Base-by-base conservation (phyloP, 345 rosid genomes). In the Arabis alpina region DNA sequence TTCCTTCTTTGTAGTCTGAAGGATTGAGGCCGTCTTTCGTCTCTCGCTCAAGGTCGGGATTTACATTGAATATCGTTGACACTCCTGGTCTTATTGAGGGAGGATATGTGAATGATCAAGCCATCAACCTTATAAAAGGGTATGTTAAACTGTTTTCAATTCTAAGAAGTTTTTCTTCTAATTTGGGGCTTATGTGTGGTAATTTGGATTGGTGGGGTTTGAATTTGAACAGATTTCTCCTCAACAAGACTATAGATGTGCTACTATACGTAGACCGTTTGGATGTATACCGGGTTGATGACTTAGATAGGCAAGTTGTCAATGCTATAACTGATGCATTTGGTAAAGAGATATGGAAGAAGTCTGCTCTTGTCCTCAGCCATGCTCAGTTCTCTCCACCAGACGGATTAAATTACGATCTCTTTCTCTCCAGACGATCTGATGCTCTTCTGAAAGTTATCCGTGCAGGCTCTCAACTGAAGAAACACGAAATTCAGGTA, bases 301-400 rank as follows among this genome's bases (percentile, higher is more conserved):
- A 84, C 77, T 73, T 91, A 80, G 97, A 91, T 71, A 87, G 73
- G 79, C 97, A 85, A 78, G 84, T 91, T 43, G 77, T 88, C 23
- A 74, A 48, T 59, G 95, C 95, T 44, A 84, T 91, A 55, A 83
- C 95, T 0, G 91, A 88, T 69, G 85, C 82, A 62, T 91, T 91
- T 84, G 97, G 97, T 41, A 87, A 83, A 77, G 86, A 88, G 64
- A 86, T 91, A 68, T 91, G 97, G 95, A 74, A 74, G 64, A 88
- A 84, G 80, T 81, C 91, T 61, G 82, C 86, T 76, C 83, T 88
- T 72, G 95, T 91, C 56, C 95, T 91, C 66, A 88, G 91, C 8
- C 95, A 91, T 78, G 97, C 97, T 23, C 95, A 88, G 80, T 88
- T 91, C 61, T 88, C 84, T 37, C 94, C 92, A 25, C 97, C 97